These are phyloP conservation scores for Gymnopilus junonius DNA, from an alignment of 768 basidiomycete species.

Conservation along the genomic window DNA sequence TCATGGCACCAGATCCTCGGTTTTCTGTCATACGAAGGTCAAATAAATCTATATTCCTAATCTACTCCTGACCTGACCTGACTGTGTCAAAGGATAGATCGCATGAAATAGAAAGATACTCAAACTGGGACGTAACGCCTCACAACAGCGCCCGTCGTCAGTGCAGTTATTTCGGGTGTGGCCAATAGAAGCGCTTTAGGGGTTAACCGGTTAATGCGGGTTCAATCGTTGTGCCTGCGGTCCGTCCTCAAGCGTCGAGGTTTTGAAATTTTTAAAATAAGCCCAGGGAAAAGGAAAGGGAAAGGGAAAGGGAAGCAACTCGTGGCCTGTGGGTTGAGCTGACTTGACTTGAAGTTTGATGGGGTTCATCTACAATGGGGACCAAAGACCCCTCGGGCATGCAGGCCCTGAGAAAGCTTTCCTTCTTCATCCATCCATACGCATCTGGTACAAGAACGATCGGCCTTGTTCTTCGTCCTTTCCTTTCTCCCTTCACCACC, in stretches of 20 bases:
- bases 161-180: background rate
- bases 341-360: background rate
- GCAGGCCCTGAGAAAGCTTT: background rate
- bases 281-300: too few species aligned
- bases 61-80: background rate
- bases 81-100: background rate
- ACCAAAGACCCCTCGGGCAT: background rate
- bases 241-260: background rate
- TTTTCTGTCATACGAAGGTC: background rate
- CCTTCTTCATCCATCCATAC: background rate
- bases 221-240: background rate
- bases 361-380: background rate
- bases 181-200: background rate
- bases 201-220: background rate
- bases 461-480: background rate
- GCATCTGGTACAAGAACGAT: background rate
- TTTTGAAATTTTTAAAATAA: background rate
- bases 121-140: too few species aligned
- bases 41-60: slow-evolving; percentile 1
- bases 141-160: background rate
- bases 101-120: background rate
- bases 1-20: slow-evolving; percentile 8
- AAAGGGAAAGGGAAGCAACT: background rate
- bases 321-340: background rate
- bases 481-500: background rate